Evolutionary conservation across 73 alveolate genomes (phyloP).

Genomic region (Paramecium octaurelia): DNA sequence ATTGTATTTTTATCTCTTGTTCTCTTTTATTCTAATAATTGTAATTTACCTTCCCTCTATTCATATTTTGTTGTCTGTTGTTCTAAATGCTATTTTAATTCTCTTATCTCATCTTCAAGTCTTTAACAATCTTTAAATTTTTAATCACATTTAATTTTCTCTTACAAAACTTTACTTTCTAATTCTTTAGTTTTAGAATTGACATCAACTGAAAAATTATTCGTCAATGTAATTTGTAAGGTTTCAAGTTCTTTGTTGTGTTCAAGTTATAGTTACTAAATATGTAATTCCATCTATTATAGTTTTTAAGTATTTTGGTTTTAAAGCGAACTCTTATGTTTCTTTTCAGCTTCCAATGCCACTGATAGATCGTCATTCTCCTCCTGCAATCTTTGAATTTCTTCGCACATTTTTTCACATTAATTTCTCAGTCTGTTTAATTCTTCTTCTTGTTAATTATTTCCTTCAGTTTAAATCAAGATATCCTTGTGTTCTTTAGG

Average conservation of each 20-base stretch:
- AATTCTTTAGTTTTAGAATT: not conserved
- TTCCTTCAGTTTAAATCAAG: not conserved
- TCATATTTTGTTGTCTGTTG: not conserved
- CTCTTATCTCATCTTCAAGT: not conserved
- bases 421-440: not conserved
- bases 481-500: not conserved
- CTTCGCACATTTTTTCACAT: not conserved
- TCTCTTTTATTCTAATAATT: not conserved
- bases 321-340: not conserved
- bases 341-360: not conserved
- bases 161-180: not conserved
- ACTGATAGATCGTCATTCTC: not conserved
- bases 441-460: not conserved
- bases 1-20: not conserved
- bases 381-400: not conserved
- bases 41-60: not conserved
- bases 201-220: not conserved
- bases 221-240: not conserved
- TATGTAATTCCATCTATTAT: not conserved
- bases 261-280: not conserved
- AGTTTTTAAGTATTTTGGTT: not conserved
- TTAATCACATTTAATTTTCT: not conserved
- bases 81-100: not conserved
- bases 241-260: not conserved
- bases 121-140: not conserved